These are phyloP conservation scores for Coffea canephora DNA, from an alignment of 257 asterid genomes.

Conservation along the genomic window DNA sequence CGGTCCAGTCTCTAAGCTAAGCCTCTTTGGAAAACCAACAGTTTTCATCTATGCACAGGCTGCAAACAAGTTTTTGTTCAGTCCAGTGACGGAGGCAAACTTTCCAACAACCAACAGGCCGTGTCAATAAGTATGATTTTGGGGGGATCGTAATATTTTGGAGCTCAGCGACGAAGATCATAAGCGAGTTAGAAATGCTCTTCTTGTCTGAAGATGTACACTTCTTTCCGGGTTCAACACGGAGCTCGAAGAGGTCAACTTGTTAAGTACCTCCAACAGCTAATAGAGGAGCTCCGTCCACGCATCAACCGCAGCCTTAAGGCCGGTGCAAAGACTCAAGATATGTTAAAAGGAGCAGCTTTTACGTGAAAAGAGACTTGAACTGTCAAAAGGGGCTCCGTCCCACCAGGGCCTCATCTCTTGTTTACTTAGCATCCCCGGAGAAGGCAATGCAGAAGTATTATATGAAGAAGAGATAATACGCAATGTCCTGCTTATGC, in stretches of 20 bases:
- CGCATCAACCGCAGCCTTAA: slow-evolving; percentile 37
- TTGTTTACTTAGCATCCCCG: slow-evolving; percentile 51
- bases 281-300: too few species aligned
- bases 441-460: slow-evolving; percentile 32
- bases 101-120: slow-evolving; percentile 52
- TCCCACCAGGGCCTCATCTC: slow-evolving; percentile 63
- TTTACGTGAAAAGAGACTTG: slow-evolving; percentile 41
- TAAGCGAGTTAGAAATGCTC: slow-evolving; percentile 53
- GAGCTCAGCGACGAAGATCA: slow-evolving; percentile 64
- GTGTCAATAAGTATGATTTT: slow-evolving; percentile 48
- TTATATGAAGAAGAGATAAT: slow-evolving; percentile 60
- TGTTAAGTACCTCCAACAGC: slow-evolving; percentile 32
- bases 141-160: slow-evolving; percentile 43
- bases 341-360: slow-evolving; percentile 52
- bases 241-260: slow-evolving; percentile 49
- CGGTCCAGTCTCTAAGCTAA: slow-evolving; percentile 60
- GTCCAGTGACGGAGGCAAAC: slow-evolving; percentile 34
- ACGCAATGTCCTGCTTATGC: slow-evolving; percentile 60
- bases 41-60: slow-evolving; percentile 68
- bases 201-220: slow-evolving; percentile 55
- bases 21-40: slow-evolving; percentile 64
- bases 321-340: slow-evolving; percentile 49
- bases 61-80: slow-evolving; percentile 62
- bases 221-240: slow-evolving; percentile 48
- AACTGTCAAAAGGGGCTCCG: slow-evolving; percentile 45